A percentile compares a stretch with the other conserved stretches of the same genome.
Conservation (phyloP, 1,139 yeast genomes). For the Sugiyamaella japonica region DNA sequence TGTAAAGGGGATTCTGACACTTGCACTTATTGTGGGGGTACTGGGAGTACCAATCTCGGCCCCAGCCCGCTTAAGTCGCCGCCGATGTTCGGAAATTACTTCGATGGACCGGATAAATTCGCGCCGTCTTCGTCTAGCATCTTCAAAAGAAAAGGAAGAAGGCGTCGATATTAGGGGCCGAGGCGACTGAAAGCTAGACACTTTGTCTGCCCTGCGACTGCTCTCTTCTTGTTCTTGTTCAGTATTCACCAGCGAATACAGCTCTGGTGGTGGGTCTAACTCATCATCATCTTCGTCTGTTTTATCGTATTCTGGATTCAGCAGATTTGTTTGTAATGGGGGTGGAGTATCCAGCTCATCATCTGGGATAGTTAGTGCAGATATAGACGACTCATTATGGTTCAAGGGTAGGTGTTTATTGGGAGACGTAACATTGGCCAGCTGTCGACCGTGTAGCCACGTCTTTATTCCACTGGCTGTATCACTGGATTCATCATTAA, state of each 20-base stretch:
- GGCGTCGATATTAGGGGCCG: constrained; percentile 12
- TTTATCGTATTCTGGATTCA: constrained; percentile 1
- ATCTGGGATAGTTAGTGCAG: not conserved
- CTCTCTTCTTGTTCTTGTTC: not conserved
- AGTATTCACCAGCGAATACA: constrained; percentile 7
- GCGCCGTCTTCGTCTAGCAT: constrained; percentile 15
- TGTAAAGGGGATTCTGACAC: too few species aligned
- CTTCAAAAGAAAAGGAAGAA: constrained; percentile 18
- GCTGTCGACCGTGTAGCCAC: not conserved
- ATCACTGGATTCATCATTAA: not conserved
- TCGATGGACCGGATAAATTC: constrained; percentile 19
- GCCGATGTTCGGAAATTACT: constrained; percentile 16
- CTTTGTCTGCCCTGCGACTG: not conserved
- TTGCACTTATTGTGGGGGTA: constrained; percentile 1
- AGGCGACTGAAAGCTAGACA: constrained; percentile 2
- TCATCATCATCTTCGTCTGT: constrained; percentile 8
- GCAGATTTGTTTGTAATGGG: constrained; percentile 9
- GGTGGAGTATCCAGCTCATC: constrained; percentile 15
- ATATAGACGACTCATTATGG: not conserved
- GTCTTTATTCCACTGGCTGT: not conserved
- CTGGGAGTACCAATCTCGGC: not conserved
- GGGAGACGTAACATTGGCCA: not conserved
- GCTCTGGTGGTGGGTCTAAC: constrained; percentile 17
- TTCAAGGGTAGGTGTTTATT: not conserved
- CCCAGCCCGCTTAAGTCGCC: constrained; percentile 2